Percentiles rank a stretch among this genome's conserved stretches.
These are phyloP conservation scores for Aspergillus ellipticus DNA, from an alignment of 495 filamentous ascomycete genomes.

Conservation along the genomic window DNA sequence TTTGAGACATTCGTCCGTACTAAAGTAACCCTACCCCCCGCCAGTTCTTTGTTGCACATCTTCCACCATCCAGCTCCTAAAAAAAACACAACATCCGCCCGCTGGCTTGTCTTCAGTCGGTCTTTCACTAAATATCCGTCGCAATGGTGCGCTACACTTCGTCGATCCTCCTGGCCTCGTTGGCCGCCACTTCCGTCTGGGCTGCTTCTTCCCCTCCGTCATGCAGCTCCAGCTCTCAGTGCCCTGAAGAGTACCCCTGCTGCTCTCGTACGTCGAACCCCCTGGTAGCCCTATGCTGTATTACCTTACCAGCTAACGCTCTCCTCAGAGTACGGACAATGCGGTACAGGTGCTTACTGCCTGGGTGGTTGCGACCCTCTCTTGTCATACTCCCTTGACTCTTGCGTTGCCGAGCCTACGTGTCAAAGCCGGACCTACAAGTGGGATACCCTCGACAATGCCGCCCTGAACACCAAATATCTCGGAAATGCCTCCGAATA, in stretches of 20 bases:
- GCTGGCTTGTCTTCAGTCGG: background rate
- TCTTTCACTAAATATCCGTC: background rate
- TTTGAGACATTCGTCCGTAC: background rate
- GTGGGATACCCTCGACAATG: slow-evolving; percentile 60
- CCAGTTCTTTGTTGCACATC: background rate
- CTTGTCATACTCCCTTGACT: slow-evolving; percentile 73
- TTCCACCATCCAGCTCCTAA: background rate
- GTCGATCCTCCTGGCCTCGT: slow-evolving; percentile 30
- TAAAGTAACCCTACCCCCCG: background rate
- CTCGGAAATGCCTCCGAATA: slow-evolving; percentile 72
- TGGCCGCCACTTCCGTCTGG: slow-evolving; percentile 34
- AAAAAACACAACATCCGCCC: background rate
- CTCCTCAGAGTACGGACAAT: slow-evolving; percentile 81
- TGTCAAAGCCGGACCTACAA: slow-evolving; percentile 73
- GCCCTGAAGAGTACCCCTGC: slow-evolving; percentile 75
- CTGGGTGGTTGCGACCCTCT: slow-evolving; percentile 91
- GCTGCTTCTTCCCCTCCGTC: slow-evolving; percentile 29
- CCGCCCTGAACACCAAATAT: slow-evolving; percentile 69
- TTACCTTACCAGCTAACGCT: slow-evolving; percentile 1
- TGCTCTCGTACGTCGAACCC: slow-evolving; percentile 76
- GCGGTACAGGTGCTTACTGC: slow-evolving; percentile 90
- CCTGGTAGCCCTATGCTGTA: background rate
- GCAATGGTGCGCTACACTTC: slow-evolving; percentile 36
- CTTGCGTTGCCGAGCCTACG: slow-evolving; percentile 81
- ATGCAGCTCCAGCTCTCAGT: slow-evolving; percentile 60